Evolutionary conservation across 2,329 filamentous ascomycete species (phyloP).

Genomic region (Colletotrichum kahawae): DNA sequence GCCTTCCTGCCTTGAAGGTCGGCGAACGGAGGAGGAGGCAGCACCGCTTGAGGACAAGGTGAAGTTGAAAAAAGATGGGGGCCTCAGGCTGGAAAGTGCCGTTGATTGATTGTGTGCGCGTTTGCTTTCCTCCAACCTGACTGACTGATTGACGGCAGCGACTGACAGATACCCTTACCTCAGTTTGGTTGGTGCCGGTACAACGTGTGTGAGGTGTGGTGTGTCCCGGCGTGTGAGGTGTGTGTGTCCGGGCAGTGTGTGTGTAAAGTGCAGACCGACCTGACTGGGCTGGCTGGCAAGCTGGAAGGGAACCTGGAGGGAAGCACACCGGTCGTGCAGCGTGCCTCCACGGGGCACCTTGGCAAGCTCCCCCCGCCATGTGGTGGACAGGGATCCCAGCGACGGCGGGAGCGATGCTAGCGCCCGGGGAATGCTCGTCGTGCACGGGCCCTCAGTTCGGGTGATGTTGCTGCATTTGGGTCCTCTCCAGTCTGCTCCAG

Average conservation of each 20-base stretch:
- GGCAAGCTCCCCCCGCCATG: slow-evolving; percentile 4
- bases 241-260: neutral
- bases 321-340: neutral
- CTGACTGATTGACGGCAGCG: neutral
- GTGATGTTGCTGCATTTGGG: neutral
- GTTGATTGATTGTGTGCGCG: neutral
- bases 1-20: neutral
- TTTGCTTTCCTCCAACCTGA: neutral
- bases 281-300: neutral
- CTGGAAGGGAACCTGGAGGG: neutral
- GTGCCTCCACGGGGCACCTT: neutral
- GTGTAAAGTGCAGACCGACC: neutral
- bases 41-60: neutral
- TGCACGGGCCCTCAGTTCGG: slow-evolving; percentile 14
- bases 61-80: neutral
- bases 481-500: neutral
- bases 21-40: neutral
- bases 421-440: neutral
- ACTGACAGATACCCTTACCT: neutral
- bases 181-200: neutral
- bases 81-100: neutral
- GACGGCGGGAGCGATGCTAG: neutral
- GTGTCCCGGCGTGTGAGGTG: neutral
- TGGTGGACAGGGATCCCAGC: slow-evolving; percentile 7
- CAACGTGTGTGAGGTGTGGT: neutral